Base-by-base conservation (phyloP, 169 alveolate species). In the Plasmodium blacklocki region DNA sequence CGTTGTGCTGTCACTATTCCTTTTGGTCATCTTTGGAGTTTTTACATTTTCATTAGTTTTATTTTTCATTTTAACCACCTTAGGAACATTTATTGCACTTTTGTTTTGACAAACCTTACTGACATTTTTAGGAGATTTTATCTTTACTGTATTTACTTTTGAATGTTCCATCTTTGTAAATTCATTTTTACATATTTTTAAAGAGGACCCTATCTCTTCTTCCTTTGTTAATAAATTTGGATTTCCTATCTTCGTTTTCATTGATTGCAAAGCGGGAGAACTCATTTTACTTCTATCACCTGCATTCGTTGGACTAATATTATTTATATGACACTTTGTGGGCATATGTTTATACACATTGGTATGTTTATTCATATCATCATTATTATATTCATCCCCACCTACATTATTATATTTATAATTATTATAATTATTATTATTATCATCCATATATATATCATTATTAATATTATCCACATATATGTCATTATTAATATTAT, bases 1-100 rank as follows among this genome's bases (percentile, higher is more conserved):
- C 14, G 64, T 3, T 4, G 60, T 29, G 0, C 45, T 64, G 3
- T 47, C 73, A 21, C 87, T 73, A 62, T 73, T 73, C 26, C 87
- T 32, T 63, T 73, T 73, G n/a, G 19, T 12, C 62, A 73, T 49
- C 49, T 73, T 73, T 3, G 87, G 87, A 2, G 87, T 73, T 62
- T 73, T 73, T 5, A 56, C 18, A 59, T 23, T 23, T 23, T 73
- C 87, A 21, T n/a, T 58, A 32, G 14, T 72, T 49, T 73, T 73
- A 58, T 39, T 73, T 23, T 73, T 73, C 0, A 58, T 3, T 26
- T 73, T 73, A 21, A 39, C 58, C 0, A 2, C 47, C 50, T 73
- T 73, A 15, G 87, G 14, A 4, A 18, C 47, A 26, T 14, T 58
- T 5, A 39, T 58, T 39, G 60, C 39, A 1, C 62, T 43, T 58